Evolutionary conservation across 768 basidiomycete species (phyloP).

Genomic region (Agrocybe chaxingu): DNA sequence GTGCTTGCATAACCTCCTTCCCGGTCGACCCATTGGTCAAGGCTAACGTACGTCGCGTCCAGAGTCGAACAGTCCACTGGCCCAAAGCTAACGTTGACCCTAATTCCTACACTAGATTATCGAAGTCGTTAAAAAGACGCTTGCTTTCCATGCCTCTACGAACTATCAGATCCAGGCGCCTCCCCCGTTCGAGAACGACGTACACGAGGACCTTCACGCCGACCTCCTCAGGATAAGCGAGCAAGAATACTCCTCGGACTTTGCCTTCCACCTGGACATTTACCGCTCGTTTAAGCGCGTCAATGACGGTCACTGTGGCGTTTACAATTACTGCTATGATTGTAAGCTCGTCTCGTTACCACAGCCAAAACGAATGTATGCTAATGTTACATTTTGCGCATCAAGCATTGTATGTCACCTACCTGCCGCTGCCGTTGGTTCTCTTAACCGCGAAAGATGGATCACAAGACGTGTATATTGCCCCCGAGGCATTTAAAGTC

Average conservation of each 20-base stretch:
- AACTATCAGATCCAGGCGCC: constrained; percentile 60
- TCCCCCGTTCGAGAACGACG: constrained; percentile 46
- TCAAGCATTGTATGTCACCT: constrained; percentile 42
- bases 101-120: constrained; percentile 35
- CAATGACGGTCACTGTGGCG: constrained; percentile 55
- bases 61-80: not conserved
- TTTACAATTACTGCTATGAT: constrained; percentile 21
- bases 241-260: constrained; percentile 45
- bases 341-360: constrained; percentile 9
- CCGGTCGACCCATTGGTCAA: constrained; percentile 44
- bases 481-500: constrained; percentile 50
- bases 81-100: not conserved
- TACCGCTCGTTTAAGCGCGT: constrained; percentile 50
- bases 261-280: constrained; percentile 53
- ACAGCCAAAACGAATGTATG: not conserved
- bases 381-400: constrained; percentile 2
- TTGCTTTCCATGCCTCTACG: constrained; percentile 60
- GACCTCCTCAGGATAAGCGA: constrained; percentile 46
- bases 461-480: constrained; percentile 46
- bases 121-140: constrained; percentile 53
- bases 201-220: constrained; percentile 52
- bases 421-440: constrained; percentile 46
- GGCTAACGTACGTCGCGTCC: constrained; percentile 40
- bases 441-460: constrained; percentile 43
- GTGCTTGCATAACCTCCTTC: constrained; percentile 50